phyloP scores from a whole-genome alignment of 208 protist genomes.

The Trichomonas tenax region DNA sequence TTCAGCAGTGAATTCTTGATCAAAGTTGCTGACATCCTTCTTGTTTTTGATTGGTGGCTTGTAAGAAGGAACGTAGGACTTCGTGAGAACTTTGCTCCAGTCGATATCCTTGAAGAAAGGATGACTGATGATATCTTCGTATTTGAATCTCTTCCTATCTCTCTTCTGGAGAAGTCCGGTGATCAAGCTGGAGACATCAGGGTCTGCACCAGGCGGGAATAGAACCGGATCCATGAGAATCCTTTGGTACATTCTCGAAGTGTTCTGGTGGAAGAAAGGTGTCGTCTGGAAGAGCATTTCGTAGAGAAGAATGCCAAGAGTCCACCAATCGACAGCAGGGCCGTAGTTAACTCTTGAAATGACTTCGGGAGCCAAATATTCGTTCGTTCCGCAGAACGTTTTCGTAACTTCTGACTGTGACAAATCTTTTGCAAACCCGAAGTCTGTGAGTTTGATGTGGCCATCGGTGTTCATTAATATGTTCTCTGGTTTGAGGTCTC shows the following conservation, averaged over 20 bases:
- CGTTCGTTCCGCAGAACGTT: not conserved
- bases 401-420: not conserved
- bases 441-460: constrained; percentile 24
- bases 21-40: not conserved
- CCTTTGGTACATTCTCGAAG: not conserved
- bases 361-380: not conserved
- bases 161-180: not conserved
- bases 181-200: not conserved
- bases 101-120: not conserved
- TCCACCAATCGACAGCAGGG: not conserved
- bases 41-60: not conserved
- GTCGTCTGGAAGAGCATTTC: not conserved
- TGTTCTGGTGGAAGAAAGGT: not conserved
- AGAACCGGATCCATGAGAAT: not conserved
- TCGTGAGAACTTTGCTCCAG: not conserved
- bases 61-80: not conserved
- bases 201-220: not conserved
- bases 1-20: not conserved
- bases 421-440: constrained; percentile 23
- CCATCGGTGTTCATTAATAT: not conserved
- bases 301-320: not conserved
- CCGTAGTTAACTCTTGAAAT: not conserved
- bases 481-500: not conserved
- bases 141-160: not conserved
- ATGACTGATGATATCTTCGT: not conserved